Evolutionary conservation across 2,329 filamentous ascomycete genomes (phyloP).

Genomic region (Pyricularia sp.): DNA sequence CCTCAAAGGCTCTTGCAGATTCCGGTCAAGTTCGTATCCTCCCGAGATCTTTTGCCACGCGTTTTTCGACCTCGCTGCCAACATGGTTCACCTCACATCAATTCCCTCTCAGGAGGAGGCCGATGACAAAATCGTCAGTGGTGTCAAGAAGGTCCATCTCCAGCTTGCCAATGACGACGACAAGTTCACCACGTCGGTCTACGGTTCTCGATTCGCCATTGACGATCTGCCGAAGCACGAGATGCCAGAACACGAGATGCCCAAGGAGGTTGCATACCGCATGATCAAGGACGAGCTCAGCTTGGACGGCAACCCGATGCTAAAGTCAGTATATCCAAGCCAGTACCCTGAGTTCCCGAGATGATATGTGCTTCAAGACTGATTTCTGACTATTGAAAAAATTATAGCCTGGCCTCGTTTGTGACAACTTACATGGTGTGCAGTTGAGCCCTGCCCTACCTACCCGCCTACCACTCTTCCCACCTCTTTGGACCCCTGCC

Average conservation of each 20-base stretch:
- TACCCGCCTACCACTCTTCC: neutral
- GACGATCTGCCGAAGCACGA: conserved; percentile 72
- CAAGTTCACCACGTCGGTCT: conserved; percentile 69
- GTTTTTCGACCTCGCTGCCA: neutral
- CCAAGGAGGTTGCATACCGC: conserved; percentile 82
- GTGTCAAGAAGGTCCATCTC: conserved; percentile 32
- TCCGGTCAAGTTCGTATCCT: neutral
- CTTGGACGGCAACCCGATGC: conserved; percentile 82
- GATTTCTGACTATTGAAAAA: conserved; percentile 6
- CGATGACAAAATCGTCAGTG: conserved; percentile 20
- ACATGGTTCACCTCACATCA: conserved; percentile 11
- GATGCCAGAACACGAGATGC: conserved; percentile 90
- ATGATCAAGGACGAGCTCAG: conserved; percentile 95
- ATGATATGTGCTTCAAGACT: neutral
- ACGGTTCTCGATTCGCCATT: conserved; percentile 76
- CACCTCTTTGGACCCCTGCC: neutral
- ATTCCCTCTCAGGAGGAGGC: conserved; percentile 25
- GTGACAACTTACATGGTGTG: conserved; percentile 92
- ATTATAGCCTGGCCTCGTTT: conserved; percentile 70
- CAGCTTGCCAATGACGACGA: conserved; percentile 42
- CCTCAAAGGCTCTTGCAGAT: too few species aligned
- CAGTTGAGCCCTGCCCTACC: neutral
- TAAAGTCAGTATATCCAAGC: conserved; percentile 49
- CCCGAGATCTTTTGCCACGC: too few species aligned
- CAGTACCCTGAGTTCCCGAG: neutral